Evolutionary conservation across 805 yeast genomes (phyloP), one percentile per base, ranked within the genome.

Genomic region (Metschnikowia hibisci): DNA sequence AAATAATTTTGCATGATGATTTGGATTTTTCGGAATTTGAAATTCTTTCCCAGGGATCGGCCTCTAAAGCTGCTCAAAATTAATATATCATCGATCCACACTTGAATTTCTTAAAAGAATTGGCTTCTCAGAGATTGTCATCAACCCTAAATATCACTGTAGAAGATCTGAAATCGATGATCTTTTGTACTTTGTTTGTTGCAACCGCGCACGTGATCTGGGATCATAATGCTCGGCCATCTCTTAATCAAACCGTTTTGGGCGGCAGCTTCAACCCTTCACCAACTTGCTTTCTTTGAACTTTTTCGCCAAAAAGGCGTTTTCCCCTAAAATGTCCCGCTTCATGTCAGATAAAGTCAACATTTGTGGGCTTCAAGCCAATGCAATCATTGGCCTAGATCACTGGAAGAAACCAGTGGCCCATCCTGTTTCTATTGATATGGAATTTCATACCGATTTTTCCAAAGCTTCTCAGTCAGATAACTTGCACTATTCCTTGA

Each of bases 401-500:
- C 84, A 81, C 29, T 87, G 93, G 95, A 72, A 74, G 45, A 69
- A 84, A 43, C 76, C 78, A 4, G 74, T 73, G 7, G 74, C 82
- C 2, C 95, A 87, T 54, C 87, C 88, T 3, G 71, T 86, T 18
- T 57, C 66, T 2, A 68, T 87, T 6, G 75, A 84, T 9, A 71
- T 86, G 20, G 69, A 73, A 34, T 73, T 87, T 48, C 66, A 67
- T 27, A 85, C 96, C 0, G 80, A 81, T 54, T 84, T 90, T 55
- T 69, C 76, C 18, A 68, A 76, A 43, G 90, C 96, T n/a, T 80
- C 91, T n/a, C 63, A 66, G 10, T 78, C 82, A 0, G 98, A 91
- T 63, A 91, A 90, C 57, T 71, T 91, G 53, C 77, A 79, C 46
- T 80, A 84, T 55, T 84, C 96, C 4, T 76, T 91, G 50, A 91